These are phyloP conservation scores for Aureobasidium sp. DNA, from an alignment of 2,329 filamentous ascomycete species.

Conservation along the genomic window DNA sequence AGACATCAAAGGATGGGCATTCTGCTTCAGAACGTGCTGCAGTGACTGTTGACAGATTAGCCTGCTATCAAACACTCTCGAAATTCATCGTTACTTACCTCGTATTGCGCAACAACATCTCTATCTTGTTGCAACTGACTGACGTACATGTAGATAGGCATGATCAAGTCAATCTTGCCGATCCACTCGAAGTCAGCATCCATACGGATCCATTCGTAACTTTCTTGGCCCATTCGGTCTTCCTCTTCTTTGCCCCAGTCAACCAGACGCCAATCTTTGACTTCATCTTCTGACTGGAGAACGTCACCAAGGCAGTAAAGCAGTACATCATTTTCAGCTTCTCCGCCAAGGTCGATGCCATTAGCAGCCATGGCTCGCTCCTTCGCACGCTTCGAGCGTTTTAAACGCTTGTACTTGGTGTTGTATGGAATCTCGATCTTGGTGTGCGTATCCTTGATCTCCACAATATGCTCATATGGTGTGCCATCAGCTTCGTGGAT, in stretches of 20 bases:
- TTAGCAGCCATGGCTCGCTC: slow-evolving; percentile 62
- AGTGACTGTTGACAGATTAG: slow-evolving; percentile 49
- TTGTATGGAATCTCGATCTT: slow-evolving; percentile 97
- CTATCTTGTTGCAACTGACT: slow-evolving; percentile 95
- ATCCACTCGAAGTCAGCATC: slow-evolving; percentile 99
- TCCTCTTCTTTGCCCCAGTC: slow-evolving; percentile 91
- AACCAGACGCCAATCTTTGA: slow-evolving; percentile 71
- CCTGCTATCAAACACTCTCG: neutral
- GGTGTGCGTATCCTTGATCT: slow-evolving; percentile 79
- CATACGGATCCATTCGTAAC: slow-evolving; percentile 97
- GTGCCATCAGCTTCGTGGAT: slow-evolving; percentile 98
- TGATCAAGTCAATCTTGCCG: slow-evolving; percentile 70
- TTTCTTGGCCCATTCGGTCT: slow-evolving; percentile 86
- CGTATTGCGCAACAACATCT: slow-evolving; percentile 81
- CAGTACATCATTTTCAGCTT: slow-evolving; percentile 70
- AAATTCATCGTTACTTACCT: slow-evolving; percentile 36
- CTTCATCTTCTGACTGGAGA: slow-evolving; percentile 73
- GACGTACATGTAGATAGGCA: slow-evolving; percentile 95
- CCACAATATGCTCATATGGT: slow-evolving; percentile 94
- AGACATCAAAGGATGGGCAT: slow-evolving; percentile 72
- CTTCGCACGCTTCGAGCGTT: slow-evolving; percentile 75
- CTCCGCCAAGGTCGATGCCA: slow-evolving; percentile 43
- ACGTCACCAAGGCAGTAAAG: slow-evolving; percentile 91
- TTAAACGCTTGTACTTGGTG: slow-evolving; percentile 96
- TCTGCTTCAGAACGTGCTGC: slow-evolving; percentile 61